Evolutionary conservation across 331 rosid genomes (phyloP).

Genomic region (Ulmus americana): DNA sequence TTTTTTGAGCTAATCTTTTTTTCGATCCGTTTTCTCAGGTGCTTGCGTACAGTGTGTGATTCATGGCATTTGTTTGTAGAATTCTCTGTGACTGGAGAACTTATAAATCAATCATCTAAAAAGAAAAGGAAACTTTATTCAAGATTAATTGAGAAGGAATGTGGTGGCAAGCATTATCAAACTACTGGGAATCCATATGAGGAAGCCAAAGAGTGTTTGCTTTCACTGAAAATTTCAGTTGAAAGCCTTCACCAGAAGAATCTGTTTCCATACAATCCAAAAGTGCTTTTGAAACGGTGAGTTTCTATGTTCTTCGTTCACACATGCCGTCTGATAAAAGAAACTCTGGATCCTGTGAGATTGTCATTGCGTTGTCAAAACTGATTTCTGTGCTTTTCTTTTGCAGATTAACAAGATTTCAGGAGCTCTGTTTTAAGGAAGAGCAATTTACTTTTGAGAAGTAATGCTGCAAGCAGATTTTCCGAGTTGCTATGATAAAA

Average conservation of each 20-base stretch:
- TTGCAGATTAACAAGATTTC: no score
- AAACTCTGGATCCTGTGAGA: no score
- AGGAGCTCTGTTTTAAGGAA: no score
- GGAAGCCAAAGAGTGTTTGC: slow-evolving; percentile 61
- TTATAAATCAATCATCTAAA: slow-evolving; percentile 33
- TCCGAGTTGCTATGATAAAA: no score
- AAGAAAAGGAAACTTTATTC: slow-evolving; percentile 54
- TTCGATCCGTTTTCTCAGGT: slow-evolving; percentile 31
- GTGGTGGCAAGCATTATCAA: slow-evolving; percentile 22
- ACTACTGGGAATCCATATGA: slow-evolving; percentile 25
- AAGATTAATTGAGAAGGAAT: slow-evolving; percentile 19
- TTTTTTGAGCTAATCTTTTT: slow-evolving; percentile 9
- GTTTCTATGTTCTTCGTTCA: no score
- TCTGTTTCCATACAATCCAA: slow-evolving; percentile 57
- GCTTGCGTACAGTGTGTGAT: slow-evolving; percentile 54
- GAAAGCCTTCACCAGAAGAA: slow-evolving; percentile 67
- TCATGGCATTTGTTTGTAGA: slow-evolving; percentile 54
- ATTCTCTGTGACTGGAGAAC: slow-evolving; percentile 36
- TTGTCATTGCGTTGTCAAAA: no score
- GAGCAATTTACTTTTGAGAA: no score
- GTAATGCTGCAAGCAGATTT: no score
- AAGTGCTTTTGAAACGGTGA: no score
- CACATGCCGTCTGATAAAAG: no score
- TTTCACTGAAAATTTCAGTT: slow-evolving; percentile 58
- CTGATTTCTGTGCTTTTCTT: no score